Conservation (phyloP, 73 alveolate species). For the Paraurostyla sp. region DNA sequence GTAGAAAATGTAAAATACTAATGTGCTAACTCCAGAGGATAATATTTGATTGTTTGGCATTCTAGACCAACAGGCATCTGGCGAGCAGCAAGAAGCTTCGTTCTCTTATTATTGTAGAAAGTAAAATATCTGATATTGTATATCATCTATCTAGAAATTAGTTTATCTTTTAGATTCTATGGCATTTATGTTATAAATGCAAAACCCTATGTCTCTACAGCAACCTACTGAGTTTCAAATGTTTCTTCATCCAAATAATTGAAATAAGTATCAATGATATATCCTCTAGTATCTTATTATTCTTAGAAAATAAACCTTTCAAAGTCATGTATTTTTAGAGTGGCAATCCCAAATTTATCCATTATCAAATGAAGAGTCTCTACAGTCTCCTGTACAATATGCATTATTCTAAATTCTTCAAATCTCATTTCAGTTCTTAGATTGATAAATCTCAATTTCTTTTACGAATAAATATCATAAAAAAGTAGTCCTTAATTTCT, state of each 20-base stretch:
- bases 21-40: background rate
- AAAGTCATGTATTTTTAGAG: background rate
- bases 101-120: background rate
- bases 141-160: background rate
- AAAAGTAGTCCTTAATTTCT: constrained; percentile 1
- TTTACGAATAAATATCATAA: background rate
- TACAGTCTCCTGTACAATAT: background rate
- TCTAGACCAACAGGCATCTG: background rate
- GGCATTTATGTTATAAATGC: background rate
- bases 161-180: background rate
- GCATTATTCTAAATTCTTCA: background rate
- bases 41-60: background rate
- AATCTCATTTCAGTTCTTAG: background rate
- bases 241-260: constrained; percentile 7
- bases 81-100: background rate
- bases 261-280: background rate
- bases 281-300: background rate
- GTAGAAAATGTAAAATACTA: background rate
- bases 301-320: background rate
- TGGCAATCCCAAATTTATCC: background rate
- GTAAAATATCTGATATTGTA: background rate
- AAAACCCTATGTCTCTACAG: background rate
- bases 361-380: background rate
- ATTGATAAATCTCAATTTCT: background rate
- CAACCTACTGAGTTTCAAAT: background rate